Evolutionary conservation across 495 filamentous ascomycete genomes (phyloP).

Genomic region (Hypomontagnella submonticulosa): DNA sequence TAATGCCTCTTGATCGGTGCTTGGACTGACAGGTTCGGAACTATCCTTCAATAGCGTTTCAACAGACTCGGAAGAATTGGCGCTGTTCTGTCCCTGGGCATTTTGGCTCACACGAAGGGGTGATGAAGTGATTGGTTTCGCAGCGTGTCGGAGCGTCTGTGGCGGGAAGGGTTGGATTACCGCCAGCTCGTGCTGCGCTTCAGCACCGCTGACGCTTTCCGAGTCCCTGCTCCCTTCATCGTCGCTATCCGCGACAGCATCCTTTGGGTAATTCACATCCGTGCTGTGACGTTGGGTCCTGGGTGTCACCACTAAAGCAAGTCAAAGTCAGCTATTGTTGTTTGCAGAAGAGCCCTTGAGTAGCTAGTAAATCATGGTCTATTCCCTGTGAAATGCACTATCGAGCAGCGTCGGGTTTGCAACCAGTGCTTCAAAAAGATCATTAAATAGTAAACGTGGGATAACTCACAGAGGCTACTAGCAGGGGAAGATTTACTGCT

Average conservation of each 20-base stretch:
- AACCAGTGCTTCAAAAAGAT: too few species aligned
- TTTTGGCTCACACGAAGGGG: slow-evolving; percentile 33
- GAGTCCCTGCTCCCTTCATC: slow-evolving; percentile 25
- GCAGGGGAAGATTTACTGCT: slow-evolving; percentile 52
- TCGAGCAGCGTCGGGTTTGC: too few species aligned
- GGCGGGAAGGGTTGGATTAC: slow-evolving; percentile 12
- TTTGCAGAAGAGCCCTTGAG: background rate
- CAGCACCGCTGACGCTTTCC: background rate
- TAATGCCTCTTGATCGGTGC: background rate
- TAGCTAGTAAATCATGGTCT: too few species aligned
- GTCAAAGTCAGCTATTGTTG: slow-evolving; percentile 12
- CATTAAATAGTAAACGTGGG: background rate
- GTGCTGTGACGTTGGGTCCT: slow-evolving; percentile 34
- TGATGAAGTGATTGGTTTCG: slow-evolving; percentile 20
- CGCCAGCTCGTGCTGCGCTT: slow-evolving; percentile 10
- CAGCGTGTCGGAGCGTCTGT: slow-evolving; percentile 22
- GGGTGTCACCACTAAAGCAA: slow-evolving; percentile 38
- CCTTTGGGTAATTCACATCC: slow-evolving; percentile 19
- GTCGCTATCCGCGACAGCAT: slow-evolving; percentile 29
- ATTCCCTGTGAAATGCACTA: background rate
- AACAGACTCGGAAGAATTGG: background rate
- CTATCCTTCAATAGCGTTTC: background rate
- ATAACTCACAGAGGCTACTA: slow-evolving; percentile 47
- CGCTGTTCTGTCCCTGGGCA: slow-evolving; percentile 9
- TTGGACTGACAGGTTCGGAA: background rate